Evolutionary conservation across 2,329 filamentous ascomycete genomes (phyloP).

Genomic region (Blastomyces percursus): DNA sequence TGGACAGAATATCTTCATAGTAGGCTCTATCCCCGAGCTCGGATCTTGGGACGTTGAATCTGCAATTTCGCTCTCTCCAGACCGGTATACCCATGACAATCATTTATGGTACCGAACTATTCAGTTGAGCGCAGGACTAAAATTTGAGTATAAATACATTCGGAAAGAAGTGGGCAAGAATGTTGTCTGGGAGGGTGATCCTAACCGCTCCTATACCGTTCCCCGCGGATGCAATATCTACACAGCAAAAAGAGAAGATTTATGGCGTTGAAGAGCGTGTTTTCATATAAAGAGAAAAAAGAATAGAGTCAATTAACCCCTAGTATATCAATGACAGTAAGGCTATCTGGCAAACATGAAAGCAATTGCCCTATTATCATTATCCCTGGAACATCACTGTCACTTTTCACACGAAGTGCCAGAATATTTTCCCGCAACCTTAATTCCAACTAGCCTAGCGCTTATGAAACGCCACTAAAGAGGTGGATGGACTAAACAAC

Average conservation of each 20-base stretch:
- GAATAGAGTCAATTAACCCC: no score
- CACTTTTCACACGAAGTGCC: not conserved
- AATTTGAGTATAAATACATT: conserved; percentile 59
- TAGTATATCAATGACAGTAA: no score
- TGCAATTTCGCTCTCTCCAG: conserved; percentile 48
- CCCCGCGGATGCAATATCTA: conserved; percentile 26
- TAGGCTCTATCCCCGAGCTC: conserved; percentile 48
- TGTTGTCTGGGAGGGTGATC: conserved; percentile 54
- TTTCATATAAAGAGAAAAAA: not conserved
- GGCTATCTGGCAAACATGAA: no score
- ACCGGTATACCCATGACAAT: conserved; percentile 47
- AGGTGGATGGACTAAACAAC: no score
- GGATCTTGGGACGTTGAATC: conserved; percentile 50
- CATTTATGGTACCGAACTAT: conserved; percentile 52
- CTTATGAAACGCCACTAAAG: not conserved
- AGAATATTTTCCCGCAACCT: not conserved
- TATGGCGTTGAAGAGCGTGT: conserved; percentile 25
- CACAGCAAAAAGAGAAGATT: conserved; percentile 27
- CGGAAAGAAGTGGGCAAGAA: conserved; percentile 45
- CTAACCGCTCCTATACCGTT: conserved; percentile 35
- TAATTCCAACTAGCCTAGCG: not conserved
- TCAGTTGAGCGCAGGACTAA: conserved; percentile 44
- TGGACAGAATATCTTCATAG: conserved; percentile 56
- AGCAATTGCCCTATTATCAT: no score
- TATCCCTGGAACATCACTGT: not conserved